Conservation (phyloP, 805 yeast genomes). For the Saccharomycopsis sp. region DNA sequence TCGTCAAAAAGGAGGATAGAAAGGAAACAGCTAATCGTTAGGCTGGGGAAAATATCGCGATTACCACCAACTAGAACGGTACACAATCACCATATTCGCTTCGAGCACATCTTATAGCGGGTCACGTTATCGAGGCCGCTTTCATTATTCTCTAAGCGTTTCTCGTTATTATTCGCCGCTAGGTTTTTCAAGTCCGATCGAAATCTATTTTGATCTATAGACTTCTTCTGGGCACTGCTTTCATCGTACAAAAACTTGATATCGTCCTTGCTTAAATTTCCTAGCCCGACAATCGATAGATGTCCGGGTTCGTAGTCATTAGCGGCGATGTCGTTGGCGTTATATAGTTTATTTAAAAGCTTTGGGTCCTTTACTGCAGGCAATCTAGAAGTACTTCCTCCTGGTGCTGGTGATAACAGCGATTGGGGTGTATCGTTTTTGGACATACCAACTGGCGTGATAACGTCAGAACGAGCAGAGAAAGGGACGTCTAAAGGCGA, state of each 20-base stretch:
- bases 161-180: conserved; percentile 7
- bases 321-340: conserved; percentile 3
- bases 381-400: neutral
- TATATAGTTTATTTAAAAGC: neutral
- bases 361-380: neutral
- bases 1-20: conserved; percentile 16
- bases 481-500: neutral
- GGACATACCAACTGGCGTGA: neutral
- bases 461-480: neutral
- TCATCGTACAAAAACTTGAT: conserved; percentile 13
- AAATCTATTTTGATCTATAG: conserved; percentile 7
- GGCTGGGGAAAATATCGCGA: conserved; percentile 25
- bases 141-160: conserved; percentile 25
- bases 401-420: neutral
- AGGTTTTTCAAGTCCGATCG: conserved; percentile 10
- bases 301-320: conserved; percentile 13
- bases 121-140: conserved; percentile 44
- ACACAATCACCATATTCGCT: conserved; percentile 56
- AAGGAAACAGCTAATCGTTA: conserved; percentile 11
- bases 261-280: conserved; percentile 6
- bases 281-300: conserved; percentile 12
- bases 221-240: neutral
- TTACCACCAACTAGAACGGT: too few species aligned
- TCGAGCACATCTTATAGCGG: conserved; percentile 70
- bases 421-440: neutral